These are phyloP conservation scores for Scleroderma citrinum DNA, from an alignment of 768 basidiomycete genomes.

Conservation along the genomic window DNA sequence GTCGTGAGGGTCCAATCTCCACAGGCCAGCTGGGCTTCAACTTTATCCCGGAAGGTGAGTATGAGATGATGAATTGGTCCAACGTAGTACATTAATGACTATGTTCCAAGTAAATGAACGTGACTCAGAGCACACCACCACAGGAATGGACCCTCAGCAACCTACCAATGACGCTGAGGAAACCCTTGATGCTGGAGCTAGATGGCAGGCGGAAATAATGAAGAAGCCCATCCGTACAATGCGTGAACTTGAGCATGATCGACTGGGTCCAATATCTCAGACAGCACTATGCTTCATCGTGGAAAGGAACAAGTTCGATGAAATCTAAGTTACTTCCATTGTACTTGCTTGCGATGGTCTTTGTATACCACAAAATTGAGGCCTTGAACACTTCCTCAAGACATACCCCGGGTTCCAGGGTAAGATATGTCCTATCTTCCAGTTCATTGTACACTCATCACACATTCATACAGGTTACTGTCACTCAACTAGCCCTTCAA, in stretches of 20 bases:
- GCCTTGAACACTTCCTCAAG: too few relatives aligned
- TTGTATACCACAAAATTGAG: too few relatives aligned
- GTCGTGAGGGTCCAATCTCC: slow-evolving; percentile 35
- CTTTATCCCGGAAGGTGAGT: slow-evolving; percentile 17
- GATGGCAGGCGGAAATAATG: slow-evolving; percentile 42
- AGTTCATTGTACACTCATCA: too few relatives aligned
- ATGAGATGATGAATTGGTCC: neutral
- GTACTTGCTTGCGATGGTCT: too few relatives aligned
- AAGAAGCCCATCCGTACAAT: slow-evolving; percentile 63
- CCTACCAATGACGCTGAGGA: neutral
- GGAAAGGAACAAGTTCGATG: too few relatives aligned
- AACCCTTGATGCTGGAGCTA: slow-evolving; percentile 31
- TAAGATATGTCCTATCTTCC: too few relatives aligned
- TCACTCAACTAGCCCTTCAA: too few relatives aligned
- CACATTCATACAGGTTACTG: too few relatives aligned
- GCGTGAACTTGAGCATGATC: slow-evolving; percentile 63
- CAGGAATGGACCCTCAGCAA: slow-evolving; percentile 5
- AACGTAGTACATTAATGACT: slow-evolving; percentile 8
- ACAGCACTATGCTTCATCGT: too few relatives aligned
- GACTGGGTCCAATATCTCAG: too few relatives aligned
- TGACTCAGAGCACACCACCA: slow-evolving; percentile 1
- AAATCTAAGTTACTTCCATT: too few relatives aligned
- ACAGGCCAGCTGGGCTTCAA: slow-evolving; percentile 31
- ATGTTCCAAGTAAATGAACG: slow-evolving; percentile 11
- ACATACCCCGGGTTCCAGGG: too few relatives aligned